Percentiles rank a stretch among this genome's conserved stretches.
phyloP scores from a whole-genome alignment of 345 rosid species.

The Linum lewisii region DNA sequence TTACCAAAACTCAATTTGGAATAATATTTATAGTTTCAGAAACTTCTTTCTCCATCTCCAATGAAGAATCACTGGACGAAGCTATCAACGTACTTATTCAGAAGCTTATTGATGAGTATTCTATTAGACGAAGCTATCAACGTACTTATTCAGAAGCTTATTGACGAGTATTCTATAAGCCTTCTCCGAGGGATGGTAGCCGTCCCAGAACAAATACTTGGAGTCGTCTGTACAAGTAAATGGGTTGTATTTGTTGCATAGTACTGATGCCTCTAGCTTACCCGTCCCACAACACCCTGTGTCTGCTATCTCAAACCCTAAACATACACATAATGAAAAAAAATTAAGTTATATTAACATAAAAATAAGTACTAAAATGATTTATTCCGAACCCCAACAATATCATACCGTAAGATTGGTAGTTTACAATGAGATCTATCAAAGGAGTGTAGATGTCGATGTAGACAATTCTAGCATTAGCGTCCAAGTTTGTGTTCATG shows the following conservation, averaged over 20 bases:
- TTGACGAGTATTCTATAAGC: conserved; percentile 10
- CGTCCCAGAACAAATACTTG: conserved; percentile 18
- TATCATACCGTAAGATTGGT: conserved; percentile 27
- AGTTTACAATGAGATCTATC: conserved; percentile 29
- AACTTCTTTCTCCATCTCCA: no score
- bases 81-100: background rate
- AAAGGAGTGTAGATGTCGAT: conserved; percentile 37
- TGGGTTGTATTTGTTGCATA: conserved; percentile 5
- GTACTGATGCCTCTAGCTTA: conserved; percentile 1
- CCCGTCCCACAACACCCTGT: conserved; percentile 23
- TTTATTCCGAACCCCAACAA: background rate
- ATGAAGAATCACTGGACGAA: no score
- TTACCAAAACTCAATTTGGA: no score
- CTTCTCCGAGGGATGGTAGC: conserved; percentile 20
- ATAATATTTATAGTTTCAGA: no score
- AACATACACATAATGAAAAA: background rate
- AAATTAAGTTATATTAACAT: background rate
- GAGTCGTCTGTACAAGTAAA: conserved; percentile 12
- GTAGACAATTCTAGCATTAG: conserved; percentile 26
- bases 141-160: background rate
- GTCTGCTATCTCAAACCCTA: conserved; percentile 17
- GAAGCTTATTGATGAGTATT: background rate
- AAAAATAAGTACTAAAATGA: background rate
- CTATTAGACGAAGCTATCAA: background rate
- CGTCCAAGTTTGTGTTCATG: conserved; percentile 15